Evolutionary conservation across 495 filamentous ascomycete genomes (phyloP), one percentile per base, ranked within the genome.

Genomic region (Talaromyces adpressus): DNA sequence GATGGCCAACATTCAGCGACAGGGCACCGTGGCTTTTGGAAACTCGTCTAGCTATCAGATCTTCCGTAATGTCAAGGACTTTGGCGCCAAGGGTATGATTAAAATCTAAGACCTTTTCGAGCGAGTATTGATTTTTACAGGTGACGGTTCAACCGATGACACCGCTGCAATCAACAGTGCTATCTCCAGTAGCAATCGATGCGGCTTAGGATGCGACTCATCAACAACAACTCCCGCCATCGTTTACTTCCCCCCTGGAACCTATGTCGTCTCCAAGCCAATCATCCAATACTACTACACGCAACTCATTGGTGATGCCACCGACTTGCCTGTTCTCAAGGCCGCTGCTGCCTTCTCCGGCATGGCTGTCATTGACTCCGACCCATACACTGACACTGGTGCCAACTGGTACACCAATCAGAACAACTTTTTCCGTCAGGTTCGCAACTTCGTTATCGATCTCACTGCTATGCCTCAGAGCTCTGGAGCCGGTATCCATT

Each of bases 351-450:
- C 71, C 64, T 98, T 98, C 70, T 53, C 77, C 4, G 94, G 94
- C 65, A 96, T 97, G 74, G 93, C 87, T 20, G 82, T 98, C 23
- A 91, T 98, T 68, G 93, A 97, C 68, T 79, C 91, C 8, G 89
- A 98, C 67, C 93, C 93, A 0, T 98, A 98, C 70, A 74, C 78
- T 25, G 74, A 78, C 6, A 68, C 72, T 8, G 87, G 85, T 23
- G 71, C 67, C 63, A 88, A 89, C 71, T 90, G 88, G 86, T 97
- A 88, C 76, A 91, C 88, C 66, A 96, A 96, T 74, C 89, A 96
- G 76, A 98, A 98, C 85, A 97, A 98, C 80, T 98, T 98, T 82
- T 98, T 92, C 84, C 92, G 94, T 53, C 90, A 95, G 68, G 80
- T 98, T 66, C 91, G 95, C 73, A 98, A 98, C 79, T 90, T 98